A percentile compares a stretch with the other conserved stretches of the same genome.
These are phyloP conservation scores for Solanum aculeatissimum DNA, from an alignment of 305 asterid species.

Conservation along the genomic window DNA sequence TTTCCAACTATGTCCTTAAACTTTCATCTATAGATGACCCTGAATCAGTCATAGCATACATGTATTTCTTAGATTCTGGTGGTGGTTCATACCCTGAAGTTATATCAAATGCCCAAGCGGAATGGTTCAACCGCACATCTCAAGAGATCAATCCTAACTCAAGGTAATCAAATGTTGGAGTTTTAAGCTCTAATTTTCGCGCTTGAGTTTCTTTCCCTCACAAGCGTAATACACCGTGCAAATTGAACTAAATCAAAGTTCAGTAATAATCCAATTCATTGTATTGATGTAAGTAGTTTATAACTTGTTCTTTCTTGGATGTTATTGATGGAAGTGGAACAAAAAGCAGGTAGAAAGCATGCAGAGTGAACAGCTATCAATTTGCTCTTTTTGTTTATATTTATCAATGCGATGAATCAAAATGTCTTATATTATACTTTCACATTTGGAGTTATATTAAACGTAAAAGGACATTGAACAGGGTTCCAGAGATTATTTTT, in stretches of 20 bases:
- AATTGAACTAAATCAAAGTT: neutral
- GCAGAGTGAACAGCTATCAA: neutral
- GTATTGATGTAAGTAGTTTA: neutral
- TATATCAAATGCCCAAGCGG: constrained; percentile 59
- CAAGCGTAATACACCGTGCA: neutral
- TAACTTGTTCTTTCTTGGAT: neutral
- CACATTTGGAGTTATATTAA: neutral
- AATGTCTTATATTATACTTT: neutral
- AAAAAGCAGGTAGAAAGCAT: neutral
- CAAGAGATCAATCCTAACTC: constrained; percentile 52
- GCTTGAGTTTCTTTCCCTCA: neutral
- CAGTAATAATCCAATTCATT: neutral
- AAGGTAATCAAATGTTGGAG: constrained; percentile 29
- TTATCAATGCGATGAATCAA: neutral
- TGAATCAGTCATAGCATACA: constrained; percentile 23
- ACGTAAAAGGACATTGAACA: neutral
- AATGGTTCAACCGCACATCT: constrained; percentile 60
- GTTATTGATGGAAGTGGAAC: neutral
- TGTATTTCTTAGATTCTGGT: constrained; percentile 91
- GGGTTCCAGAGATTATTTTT: constrained; percentile 81
- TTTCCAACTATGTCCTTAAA: constrained; percentile 67
- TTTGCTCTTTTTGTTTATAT: neutral
- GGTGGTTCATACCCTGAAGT: constrained; percentile 90
- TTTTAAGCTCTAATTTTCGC: neutral
- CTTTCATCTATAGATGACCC: constrained; percentile 36